phyloP scores from a whole-genome alignment of 495 filamentous ascomycete species.

The Trichodelitschia bisporula region DNA sequence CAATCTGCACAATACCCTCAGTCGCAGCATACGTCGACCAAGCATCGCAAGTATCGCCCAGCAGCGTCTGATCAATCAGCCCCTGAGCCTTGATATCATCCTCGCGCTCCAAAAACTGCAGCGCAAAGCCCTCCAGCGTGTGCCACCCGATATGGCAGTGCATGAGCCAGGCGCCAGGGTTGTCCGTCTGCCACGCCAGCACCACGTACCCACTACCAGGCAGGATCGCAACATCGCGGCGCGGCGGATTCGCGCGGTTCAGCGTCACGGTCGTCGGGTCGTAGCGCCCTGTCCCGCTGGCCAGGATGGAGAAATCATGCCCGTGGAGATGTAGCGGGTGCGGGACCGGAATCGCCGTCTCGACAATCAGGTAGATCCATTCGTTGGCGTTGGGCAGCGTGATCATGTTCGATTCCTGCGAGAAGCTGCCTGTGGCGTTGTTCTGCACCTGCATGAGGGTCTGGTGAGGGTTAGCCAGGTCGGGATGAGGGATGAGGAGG shows the following conservation, averaged over 20 bases:
- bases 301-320: constrained; percentile 16
- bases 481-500: no score
- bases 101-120: constrained; percentile 15
- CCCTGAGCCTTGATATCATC: constrained; percentile 6
- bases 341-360: constrained; percentile 7
- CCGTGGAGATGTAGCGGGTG: constrained; percentile 16
- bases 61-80: constrained; percentile 4
- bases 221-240: constrained; percentile 13
- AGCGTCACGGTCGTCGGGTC: constrained; percentile 3
- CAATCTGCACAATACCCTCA: not conserved
- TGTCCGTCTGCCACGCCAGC: constrained; percentile 12
- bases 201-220: constrained; percentile 11
- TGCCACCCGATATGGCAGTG: constrained; percentile 16
- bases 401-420: no score
- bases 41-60: constrained; percentile 6
- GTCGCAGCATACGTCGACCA: constrained; percentile 1
- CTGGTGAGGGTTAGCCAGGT: no score
- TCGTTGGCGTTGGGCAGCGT: constrained; percentile 11
- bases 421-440: no score
- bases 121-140: constrained; percentile 13
- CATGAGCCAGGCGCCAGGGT: constrained; percentile 16
- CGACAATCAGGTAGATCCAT: constrained; percentile 17
- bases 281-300: constrained; percentile 7
- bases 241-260: constrained; percentile 13
- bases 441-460: no score